Percentiles rank a stretch among this genome's conserved stretches.
phyloP scores from a whole-genome alignment of 2,329 filamentous ascomycete genomes.

The Neoscytalidium dimidiatum region DNA sequence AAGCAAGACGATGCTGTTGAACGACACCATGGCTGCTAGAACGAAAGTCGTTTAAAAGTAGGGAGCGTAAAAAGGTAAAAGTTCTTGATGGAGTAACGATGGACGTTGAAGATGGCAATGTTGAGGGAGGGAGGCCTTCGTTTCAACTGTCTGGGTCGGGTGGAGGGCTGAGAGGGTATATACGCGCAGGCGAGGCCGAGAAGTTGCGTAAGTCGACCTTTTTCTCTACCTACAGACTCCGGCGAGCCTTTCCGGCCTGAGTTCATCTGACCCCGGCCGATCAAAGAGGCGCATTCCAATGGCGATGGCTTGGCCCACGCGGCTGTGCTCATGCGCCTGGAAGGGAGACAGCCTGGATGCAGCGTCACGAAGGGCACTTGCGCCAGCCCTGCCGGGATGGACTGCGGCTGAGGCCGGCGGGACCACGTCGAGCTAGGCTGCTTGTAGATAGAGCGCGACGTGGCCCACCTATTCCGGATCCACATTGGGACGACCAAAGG shows the following conservation, averaged over 20 bases:
- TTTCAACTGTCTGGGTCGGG: slow-evolving; percentile 11
- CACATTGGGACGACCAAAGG: not conserved
- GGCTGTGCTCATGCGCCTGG: not conserved
- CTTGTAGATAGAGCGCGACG: not conserved
- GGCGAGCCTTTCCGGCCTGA: not conserved
- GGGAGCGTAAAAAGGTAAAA: not conserved
- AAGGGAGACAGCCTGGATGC: not conserved
- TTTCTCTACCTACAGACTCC: not conserved
- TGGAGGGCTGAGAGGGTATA: not conserved
- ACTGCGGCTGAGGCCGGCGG: not conserved
- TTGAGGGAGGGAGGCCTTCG: slow-evolving; percentile 4
- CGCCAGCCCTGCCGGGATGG: not conserved
- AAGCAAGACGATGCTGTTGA: slow-evolving; percentile 2
- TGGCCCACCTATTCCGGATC: not conserved
- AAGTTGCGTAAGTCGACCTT: not conserved
- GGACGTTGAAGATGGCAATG: slow-evolving; percentile 3
- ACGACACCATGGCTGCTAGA: slow-evolving; percentile 4
- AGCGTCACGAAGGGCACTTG: not conserved
- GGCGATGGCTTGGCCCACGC: not conserved
- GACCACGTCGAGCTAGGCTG: not conserved
- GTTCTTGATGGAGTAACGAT: slow-evolving; percentile 13
- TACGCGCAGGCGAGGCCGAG: not conserved
- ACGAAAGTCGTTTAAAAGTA: not conserved
- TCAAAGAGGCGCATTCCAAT: not conserved
- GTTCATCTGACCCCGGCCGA: not conserved